Conservation (phyloP, 495 filamentous ascomycete species). For the Ramalina intermedia region DNA sequence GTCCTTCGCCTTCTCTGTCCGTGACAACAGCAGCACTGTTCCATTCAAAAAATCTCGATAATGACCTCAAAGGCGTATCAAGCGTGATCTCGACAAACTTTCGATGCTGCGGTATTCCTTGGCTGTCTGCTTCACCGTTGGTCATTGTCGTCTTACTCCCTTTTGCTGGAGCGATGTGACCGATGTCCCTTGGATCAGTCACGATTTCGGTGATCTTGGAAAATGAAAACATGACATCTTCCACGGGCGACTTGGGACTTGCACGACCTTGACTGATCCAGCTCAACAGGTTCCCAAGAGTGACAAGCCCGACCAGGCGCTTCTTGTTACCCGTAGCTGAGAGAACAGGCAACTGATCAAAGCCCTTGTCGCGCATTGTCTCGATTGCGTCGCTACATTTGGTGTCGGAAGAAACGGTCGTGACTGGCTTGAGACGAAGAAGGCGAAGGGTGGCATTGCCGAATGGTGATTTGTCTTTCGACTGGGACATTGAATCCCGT, state of each 20-base stretch:
- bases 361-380: conserved; percentile 91
- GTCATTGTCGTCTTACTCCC: conserved; percentile 5
- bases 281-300: conserved; percentile 84
- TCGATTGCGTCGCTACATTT: conserved; percentile 77
- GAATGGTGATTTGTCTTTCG: conserved; percentile 42
- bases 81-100: conserved; percentile 88
- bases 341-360: conserved; percentile 90
- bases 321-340: conserved; percentile 45
- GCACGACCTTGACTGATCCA: conserved; percentile 74
- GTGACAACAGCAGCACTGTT: conserved; percentile 92
- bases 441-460: conserved; percentile 58
- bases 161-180: conserved; percentile 3
- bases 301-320: conserved; percentile 76
- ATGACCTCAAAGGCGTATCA: conserved; percentile 67
- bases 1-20: conserved; percentile 34
- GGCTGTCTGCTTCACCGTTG: conserved; percentile 14
- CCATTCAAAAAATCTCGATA: conserved; percentile 93
- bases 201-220: conserved; percentile 68
- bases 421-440: conserved; percentile 81
- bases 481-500: conserved; percentile 14
- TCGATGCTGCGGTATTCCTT: conserved; percentile 28
- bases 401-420: conserved; percentile 54
- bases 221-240: conserved; percentile 95
- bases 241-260: conserved; percentile 51
- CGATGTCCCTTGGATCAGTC: conserved; percentile 61